Evolutionary conservation across 192 early-diverging fungal species (phyloP).

Genomic region (Linnemannia elongata): DNA sequence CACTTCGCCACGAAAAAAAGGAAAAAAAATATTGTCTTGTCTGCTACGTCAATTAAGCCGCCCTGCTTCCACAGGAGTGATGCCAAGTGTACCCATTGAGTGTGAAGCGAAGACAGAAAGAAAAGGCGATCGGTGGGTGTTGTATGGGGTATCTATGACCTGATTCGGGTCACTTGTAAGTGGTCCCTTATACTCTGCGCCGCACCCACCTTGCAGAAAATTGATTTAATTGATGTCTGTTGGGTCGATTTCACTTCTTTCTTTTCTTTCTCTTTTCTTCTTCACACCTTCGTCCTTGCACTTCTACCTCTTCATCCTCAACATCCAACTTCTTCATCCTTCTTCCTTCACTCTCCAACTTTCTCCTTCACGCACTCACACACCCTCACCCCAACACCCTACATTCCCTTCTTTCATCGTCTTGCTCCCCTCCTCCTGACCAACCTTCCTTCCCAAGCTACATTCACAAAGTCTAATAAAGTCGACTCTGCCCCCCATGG

Average conservation of each 20-base stretch:
- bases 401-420: neutral
- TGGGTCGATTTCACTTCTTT: neutral
- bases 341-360: neutral
- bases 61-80: neutral
- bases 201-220: neutral
- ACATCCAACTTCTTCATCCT: neutral
- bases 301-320: neutral
- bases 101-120: neutral
- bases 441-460: neutral
- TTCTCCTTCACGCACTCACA: neutral
- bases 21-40: neutral
- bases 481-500: neutral
- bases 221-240: neutral
- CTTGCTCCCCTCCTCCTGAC: neutral
- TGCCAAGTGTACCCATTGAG: neutral
- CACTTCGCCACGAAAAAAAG: neutral
- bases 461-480: neutral
- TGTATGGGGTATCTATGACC: neutral
- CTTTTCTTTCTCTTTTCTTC: neutral
- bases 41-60: neutral
- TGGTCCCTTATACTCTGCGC: neutral
- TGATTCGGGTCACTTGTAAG: no score
- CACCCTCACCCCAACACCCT: neutral
- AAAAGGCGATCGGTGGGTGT: neutral
- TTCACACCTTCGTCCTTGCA: neutral